Base-by-base conservation (phyloP, 495 filamentous ascomycete species). In the Bryoglossum gracile region DNA sequence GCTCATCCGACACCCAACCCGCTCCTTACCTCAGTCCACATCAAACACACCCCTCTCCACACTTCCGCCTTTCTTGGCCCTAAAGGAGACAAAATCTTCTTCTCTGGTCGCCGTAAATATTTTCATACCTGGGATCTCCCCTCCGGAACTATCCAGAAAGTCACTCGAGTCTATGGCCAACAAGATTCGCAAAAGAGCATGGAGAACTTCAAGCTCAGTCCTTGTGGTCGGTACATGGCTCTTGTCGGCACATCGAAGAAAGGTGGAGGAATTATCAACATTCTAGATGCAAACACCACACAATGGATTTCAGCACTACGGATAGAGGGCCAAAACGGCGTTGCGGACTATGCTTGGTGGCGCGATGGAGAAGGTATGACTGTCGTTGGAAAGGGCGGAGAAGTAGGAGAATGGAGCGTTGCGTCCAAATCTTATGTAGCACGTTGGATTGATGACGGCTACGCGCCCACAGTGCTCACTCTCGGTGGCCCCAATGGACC, bases 311-410 rank as follows among this genome's bases (percentile, higher is more conserved):
- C 84, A 3, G 77, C 89, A 51, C 86, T 83, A n/a, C 74, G 89
- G 14, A 72, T 94, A 10, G 88, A 95, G 56, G 84, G 87, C 36
- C 75, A 80, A 25, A 82, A 84, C 38, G 89, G 89, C 21, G 78
- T 96, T 6, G 82, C 87, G 0, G 91, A 95, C 60, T 90, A 95
- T 54, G 80, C 76, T 2, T 98, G 92, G 92, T 94, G 89, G 86
- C 69, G 75, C 10, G 75, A 87, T 53, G 83, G 90, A n/a, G 73
- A 86, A 50, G 76, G 76, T 3, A 65, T 97, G 56, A 80, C 78
- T 1, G 81, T 94, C 26, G 76, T 81, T 2, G 87, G 86, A 44
- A 90, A 87, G 58, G 85, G 84, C 47, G 94, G 94, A 18, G 87
- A 94, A 61, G 76, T 94, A n/a, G 83, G 84, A n/a, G 92, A 98